These are phyloP conservation scores for Prunus fruticosa DNA, from an alignment of 306 rosid genomes.

Conservation along the genomic window DNA sequence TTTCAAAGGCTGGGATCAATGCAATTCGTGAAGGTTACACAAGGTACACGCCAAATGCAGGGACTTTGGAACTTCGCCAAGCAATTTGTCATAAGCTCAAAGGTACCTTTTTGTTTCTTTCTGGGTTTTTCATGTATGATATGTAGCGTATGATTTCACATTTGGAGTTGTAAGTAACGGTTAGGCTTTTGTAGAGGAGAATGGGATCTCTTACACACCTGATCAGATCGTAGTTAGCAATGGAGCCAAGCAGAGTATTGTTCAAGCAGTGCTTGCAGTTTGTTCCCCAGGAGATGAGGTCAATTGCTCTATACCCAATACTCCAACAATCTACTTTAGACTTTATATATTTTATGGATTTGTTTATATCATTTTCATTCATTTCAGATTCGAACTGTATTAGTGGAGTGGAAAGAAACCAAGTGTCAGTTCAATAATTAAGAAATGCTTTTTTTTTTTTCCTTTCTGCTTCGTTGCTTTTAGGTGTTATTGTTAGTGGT, in stretches of 20 bases:
- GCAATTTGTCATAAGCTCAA: constrained; percentile 84
- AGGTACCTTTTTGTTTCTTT: constrained; percentile 34
- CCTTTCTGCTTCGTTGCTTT: not conserved
- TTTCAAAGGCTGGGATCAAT: constrained; percentile 77
- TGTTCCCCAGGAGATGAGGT: constrained; percentile 96
- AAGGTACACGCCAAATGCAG: constrained; percentile 81
- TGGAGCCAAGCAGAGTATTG: constrained; percentile 90
- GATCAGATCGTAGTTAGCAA: constrained; percentile 84
- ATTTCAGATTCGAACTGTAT: not conserved
- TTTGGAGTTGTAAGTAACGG: constrained; percentile 15
- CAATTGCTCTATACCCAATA: not conserved
- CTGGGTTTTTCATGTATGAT: not conserved
- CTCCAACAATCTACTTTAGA: not conserved
- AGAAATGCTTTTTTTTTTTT: not conserved
- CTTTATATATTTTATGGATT: not conserved
- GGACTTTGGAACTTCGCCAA: constrained; percentile 72
- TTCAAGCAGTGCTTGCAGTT: constrained; percentile 83
- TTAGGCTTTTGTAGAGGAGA: constrained; percentile 62
- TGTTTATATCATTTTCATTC: not conserved
- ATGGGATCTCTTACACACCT: constrained; percentile 69
- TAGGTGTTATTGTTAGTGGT: not conserved
- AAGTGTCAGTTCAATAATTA: not conserved
- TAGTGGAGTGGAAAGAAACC: not conserved
- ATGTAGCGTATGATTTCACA: not conserved
- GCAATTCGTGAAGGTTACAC: constrained; percentile 89